Conservation (phyloP, 1,139 yeast genomes). For the Pichia sp. region DNA sequence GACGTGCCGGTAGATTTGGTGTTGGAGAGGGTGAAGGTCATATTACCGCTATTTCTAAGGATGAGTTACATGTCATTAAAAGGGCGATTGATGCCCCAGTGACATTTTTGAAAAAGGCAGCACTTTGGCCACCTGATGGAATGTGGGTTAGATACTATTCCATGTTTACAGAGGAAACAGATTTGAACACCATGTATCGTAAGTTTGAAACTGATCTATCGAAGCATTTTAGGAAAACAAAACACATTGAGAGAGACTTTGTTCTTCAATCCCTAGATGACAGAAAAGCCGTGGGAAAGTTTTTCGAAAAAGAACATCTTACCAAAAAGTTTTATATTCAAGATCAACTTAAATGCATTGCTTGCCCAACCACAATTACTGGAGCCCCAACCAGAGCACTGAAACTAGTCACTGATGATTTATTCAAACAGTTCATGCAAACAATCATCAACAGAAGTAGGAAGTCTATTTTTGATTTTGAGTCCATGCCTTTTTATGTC, state of each 20-base stretch:
- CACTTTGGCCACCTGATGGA: constrained; percentile 66
- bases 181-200: constrained; percentile 42
- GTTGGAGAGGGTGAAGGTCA: constrained; percentile 44
- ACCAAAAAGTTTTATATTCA: constrained; percentile 35
- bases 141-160: constrained; percentile 56
- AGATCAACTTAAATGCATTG: constrained; percentile 56
- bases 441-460: constrained; percentile 39
- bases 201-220: constrained; percentile 44
- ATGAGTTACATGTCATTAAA: constrained; percentile 43
- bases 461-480: constrained; percentile 42
- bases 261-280: constrained; percentile 43
- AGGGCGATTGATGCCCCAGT: constrained; percentile 46
- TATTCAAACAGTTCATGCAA: constrained; percentile 35
- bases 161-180: constrained; percentile 47
- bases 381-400: constrained; percentile 31
- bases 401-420: constrained; percentile 25
- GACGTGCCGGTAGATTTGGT: constrained; percentile 84
- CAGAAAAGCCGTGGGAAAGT: constrained; percentile 40
- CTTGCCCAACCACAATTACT: constrained; percentile 50
- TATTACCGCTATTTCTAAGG: constrained; percentile 49
- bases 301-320: constrained; percentile 39
- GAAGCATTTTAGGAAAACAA: constrained; percentile 23
- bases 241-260: constrained; percentile 22
- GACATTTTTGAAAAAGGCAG: constrained; percentile 48
- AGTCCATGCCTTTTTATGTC: constrained; percentile 36